These are phyloP conservation scores for Anisodus tanguticus DNA, from an alignment of 257 asterid species.

Conservation along the genomic window DNA sequence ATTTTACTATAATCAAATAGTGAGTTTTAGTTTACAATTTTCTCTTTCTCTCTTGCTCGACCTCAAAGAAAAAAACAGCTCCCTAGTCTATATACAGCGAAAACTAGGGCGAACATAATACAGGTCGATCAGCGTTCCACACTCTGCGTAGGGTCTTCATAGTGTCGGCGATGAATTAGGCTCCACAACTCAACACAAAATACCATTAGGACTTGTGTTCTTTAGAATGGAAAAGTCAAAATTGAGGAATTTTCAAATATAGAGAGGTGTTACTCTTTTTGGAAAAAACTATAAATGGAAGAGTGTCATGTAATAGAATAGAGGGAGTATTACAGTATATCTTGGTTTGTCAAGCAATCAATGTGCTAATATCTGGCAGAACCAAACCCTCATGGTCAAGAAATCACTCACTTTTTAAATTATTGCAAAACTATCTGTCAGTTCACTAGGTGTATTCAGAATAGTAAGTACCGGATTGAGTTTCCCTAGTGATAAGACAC, in stretches of 20 bases:
- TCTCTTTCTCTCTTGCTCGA: no score
- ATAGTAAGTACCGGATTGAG: neutral
- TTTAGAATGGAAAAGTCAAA: neutral
- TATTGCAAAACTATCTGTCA: neutral
- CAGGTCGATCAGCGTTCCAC: no score
- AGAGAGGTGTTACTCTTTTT: neutral
- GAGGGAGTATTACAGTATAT: neutral
- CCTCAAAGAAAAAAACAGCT: no score
- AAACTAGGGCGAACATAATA: no score
- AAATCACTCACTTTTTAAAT: neutral
- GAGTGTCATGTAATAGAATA: neutral
- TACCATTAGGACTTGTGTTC: no score
- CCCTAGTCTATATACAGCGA: no score
- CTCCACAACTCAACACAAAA: no score
- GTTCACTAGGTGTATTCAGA: slow-evolving; percentile 7
- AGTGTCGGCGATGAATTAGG: no score
- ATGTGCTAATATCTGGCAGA: neutral
- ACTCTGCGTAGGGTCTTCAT: no score
- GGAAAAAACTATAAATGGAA: neutral
- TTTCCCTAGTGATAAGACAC: neutral
- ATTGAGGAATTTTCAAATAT: neutral
- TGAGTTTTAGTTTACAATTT: no score
- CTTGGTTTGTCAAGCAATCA: neutral
- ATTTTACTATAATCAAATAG: no score
- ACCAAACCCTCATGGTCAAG: neutral